Conservation (phyloP, 495 filamentous ascomycete species). For the Choiromyces venosus region DNA sequence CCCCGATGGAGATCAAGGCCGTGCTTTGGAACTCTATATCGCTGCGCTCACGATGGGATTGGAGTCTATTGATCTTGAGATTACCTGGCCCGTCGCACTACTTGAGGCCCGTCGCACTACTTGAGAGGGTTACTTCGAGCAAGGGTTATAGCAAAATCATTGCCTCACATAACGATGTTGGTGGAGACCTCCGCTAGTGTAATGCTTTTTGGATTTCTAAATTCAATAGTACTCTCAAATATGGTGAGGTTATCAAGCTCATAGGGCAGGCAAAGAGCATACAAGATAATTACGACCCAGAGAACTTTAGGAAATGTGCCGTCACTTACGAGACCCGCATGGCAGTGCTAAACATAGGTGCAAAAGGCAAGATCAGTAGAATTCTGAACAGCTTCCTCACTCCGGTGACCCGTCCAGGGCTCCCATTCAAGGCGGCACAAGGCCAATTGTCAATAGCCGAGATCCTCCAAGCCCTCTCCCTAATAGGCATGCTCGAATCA, state of each 20-base stretch:
- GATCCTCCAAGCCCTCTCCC: constrained; percentile 67
- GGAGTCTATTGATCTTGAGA: constrained; percentile 91
- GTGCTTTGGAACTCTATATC: constrained; percentile 66
- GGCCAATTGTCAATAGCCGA: constrained; percentile 90
- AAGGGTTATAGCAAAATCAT: constrained; percentile 78
- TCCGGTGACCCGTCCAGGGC: constrained; percentile 81
- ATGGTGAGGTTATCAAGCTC: constrained; percentile 90
- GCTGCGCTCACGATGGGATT: constrained; percentile 73
- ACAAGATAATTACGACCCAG: constrained; percentile 79
- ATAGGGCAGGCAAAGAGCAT: constrained; percentile 73
- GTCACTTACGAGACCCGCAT: constrained; percentile 66
- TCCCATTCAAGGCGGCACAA: constrained; percentile 89
- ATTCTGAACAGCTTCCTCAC: constrained; percentile 91
- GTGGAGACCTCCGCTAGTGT: constrained; percentile 71
- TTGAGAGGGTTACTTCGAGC: constrained; percentile 59
- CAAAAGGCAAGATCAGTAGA: constrained; percentile 77
- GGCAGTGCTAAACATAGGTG: constrained; percentile 96
- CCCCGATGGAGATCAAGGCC: constrained; percentile 66
- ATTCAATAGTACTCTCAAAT: constrained; percentile 80
- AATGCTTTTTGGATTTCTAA: constrained; percentile 80
- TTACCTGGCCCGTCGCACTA: constrained; percentile 75
- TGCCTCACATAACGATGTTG: constrained; percentile 88
- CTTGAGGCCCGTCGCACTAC: no score
- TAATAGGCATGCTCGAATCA: constrained; percentile 72
- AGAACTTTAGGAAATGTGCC: constrained; percentile 75